phyloP scores from a whole-genome alignment of 73 alveolate genomes.

The Breviolum minutum region DNA sequence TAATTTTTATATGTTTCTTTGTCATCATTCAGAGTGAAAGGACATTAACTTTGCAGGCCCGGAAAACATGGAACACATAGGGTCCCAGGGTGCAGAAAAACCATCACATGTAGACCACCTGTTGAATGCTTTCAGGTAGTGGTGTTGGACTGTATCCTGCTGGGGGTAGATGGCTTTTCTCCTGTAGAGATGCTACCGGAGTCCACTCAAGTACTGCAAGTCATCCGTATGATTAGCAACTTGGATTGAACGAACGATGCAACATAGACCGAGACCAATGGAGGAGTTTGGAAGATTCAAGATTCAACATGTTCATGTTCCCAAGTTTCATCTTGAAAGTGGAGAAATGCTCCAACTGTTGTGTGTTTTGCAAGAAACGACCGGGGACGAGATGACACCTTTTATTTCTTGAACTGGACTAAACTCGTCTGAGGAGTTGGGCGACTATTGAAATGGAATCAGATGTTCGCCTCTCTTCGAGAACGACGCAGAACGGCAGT shows the following conservation, averaged over 20 bases:
- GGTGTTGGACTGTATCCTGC: constrained; percentile 9
- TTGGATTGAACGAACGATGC: neutral
- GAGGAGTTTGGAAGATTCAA: neutral
- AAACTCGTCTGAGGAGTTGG: constrained; percentile 40
- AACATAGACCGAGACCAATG: neutral
- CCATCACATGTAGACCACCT: neutral
- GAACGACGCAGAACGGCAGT: neutral
- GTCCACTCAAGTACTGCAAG: neutral
- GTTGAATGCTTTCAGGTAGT: neutral
- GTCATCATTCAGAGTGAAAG: neutral
- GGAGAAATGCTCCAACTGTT: no score
- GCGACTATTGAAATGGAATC: constrained; percentile 73
- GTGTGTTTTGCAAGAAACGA: no score
- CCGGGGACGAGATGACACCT: no score
- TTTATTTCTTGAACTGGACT: no score
- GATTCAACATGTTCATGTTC: no score
- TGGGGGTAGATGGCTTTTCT: constrained; percentile 40
- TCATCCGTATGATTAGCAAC: constrained; percentile 29
- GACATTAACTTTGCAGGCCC: no score
- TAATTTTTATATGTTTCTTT: no score
- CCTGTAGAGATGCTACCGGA: neutral
- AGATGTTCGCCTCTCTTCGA: constrained; percentile 76
- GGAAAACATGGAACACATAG: no score
- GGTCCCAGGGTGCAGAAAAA: no score
- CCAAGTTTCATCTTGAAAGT: neutral